Evolutionary conservation across 108 stramenopile genomes (phyloP).

Genomic region (Pseudonitzschia multiseries): DNA sequence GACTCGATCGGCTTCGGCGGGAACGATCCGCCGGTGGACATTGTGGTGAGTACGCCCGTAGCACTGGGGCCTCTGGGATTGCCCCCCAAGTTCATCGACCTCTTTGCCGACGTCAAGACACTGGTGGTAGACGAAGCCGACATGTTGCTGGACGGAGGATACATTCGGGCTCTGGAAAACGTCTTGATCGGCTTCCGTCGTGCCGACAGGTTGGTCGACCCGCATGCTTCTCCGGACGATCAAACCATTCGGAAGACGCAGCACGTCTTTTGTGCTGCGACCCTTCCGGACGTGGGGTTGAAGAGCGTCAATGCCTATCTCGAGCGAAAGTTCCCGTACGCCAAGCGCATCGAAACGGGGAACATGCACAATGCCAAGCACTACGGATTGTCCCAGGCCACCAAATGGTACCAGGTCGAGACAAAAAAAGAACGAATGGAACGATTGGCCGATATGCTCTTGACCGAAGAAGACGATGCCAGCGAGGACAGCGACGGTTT

Average conservation of each 20-base stretch:
- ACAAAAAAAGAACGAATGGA: slow-evolving; percentile 83
- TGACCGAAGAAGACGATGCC: slow-evolving; percentile 28
- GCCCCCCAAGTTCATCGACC: slow-evolving; percentile 82
- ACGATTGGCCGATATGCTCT: slow-evolving; percentile 65
- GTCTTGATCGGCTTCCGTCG: slow-evolving; percentile 91
- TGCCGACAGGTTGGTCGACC: slow-evolving; percentile 54
- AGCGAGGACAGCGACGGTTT: slow-evolving; percentile 52
- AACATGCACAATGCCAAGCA: slow-evolving; percentile 89
- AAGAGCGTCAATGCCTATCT: slow-evolving; percentile 91
- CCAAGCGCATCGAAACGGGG: slow-evolving; percentile 59
- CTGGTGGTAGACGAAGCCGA: slow-evolving; percentile 96
- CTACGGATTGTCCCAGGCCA: slow-evolving; percentile 69
- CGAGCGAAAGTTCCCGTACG: slow-evolving; percentile 79
- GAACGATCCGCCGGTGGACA: slow-evolving; percentile 73
- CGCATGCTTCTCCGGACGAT: neutral
- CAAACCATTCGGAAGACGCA: slow-evolving; percentile 51
- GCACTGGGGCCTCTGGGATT: slow-evolving; percentile 86
- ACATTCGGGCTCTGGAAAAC: slow-evolving; percentile 81
- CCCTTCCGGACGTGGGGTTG: slow-evolving; percentile 91
- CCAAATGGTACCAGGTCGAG: slow-evolving; percentile 69
- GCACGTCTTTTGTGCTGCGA: slow-evolving; percentile 92
- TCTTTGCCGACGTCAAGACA: slow-evolving; percentile 85
- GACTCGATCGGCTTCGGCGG: slow-evolving; percentile 44
- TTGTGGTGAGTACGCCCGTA: slow-evolving; percentile 94
- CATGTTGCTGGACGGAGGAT: slow-evolving; percentile 96